phyloP scores from a whole-genome alignment of 2,329 filamentous ascomycete species.

The Drechslerella dactyloides region DNA sequence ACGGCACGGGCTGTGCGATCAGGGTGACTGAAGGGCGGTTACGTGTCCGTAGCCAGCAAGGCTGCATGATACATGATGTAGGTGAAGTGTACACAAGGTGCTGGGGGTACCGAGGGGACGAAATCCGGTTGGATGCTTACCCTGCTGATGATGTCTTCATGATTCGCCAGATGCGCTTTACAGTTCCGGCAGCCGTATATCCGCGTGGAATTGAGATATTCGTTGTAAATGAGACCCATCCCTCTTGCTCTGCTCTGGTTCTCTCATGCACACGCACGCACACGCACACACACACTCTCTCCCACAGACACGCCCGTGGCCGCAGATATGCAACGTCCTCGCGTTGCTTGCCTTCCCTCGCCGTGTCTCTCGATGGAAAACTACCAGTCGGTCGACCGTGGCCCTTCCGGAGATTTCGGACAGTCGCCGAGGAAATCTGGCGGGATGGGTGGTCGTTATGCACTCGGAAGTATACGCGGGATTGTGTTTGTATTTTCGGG shows the following conservation, averaged over 20 bases:
- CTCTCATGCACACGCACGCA: slow-evolving; percentile 3
- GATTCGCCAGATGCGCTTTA: slow-evolving; percentile 93
- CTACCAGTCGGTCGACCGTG: not conserved
- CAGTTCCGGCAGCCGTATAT: slow-evolving; percentile 94
- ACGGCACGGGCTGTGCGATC: too few relatives aligned
- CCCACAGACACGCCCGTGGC: not conserved
- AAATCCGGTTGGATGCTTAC: slow-evolving; percentile 63
- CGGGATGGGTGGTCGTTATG: not conserved
- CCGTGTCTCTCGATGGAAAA: too few relatives aligned
- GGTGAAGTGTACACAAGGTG: not conserved
- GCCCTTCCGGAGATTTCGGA: not conserved
- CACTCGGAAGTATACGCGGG: slow-evolving; percentile 1
- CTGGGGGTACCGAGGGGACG: not conserved
- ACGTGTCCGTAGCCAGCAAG: slow-evolving; percentile 17
- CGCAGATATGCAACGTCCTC: not conserved
- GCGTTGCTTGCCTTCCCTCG: not conserved
- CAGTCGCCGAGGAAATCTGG: not conserved
- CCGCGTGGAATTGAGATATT: slow-evolving; percentile 82
- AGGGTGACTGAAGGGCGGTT: not conserved
- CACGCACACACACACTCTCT: not conserved
- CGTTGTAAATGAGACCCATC: slow-evolving; percentile 92
- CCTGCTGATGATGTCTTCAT: slow-evolving; percentile 92
- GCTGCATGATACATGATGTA: not conserved
- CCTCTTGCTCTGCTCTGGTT: slow-evolving; percentile 42
- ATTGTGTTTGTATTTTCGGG: not conserved